Conservation (phyloP, 495 filamentous ascomycete species). For the Hyaloscypha bicolor region DNA sequence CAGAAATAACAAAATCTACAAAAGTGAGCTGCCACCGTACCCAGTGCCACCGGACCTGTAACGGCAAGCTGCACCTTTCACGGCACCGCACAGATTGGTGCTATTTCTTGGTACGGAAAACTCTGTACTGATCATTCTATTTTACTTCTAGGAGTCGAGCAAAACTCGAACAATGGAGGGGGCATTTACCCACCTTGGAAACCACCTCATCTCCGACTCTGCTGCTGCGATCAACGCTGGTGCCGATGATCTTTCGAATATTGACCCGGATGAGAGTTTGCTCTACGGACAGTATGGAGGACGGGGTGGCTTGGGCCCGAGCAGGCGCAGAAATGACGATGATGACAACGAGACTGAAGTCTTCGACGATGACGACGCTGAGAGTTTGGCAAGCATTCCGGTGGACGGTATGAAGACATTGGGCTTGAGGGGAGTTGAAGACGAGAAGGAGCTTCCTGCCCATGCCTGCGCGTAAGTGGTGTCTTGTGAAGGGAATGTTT, state of each 20-base stretch:
- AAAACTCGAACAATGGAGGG: conserved; percentile 64
- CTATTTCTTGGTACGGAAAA: background rate
- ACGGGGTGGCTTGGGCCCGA: conserved; percentile 47
- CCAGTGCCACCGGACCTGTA: conserved; percentile 14
- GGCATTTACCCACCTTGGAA: conserved; percentile 83
- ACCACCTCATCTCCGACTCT: conserved; percentile 75
- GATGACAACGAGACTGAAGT: conserved; percentile 87
- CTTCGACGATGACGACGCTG: conserved; percentile 87
- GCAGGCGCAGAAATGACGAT: conserved; percentile 66
- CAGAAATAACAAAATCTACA: conserved; percentile 13
- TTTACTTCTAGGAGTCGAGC: conserved; percentile 12
- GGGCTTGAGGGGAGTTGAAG: conserved; percentile 63
- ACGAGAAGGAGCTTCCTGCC: conserved; percentile 88
- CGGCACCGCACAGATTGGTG: conserved; percentile 1
- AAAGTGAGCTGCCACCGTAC: conserved; percentile 17
- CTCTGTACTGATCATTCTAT: conserved; percentile 5
- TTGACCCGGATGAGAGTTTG: conserved; percentile 77
- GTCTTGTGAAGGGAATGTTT: background rate
- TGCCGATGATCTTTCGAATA: conserved; percentile 61
- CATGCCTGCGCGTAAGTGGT: conserved; percentile 93
- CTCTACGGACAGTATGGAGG: conserved; percentile 67
- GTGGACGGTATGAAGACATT: conserved; percentile 74
- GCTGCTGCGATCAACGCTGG: conserved; percentile 73
- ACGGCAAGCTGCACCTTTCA: conserved; percentile 7
- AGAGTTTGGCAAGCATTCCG: conserved; percentile 86